Percentiles rank a stretch among this genome's conserved stretches.
Conservation (phyloP, 169 alveolate species). For the Prorocentrum cordatum region DNA sequence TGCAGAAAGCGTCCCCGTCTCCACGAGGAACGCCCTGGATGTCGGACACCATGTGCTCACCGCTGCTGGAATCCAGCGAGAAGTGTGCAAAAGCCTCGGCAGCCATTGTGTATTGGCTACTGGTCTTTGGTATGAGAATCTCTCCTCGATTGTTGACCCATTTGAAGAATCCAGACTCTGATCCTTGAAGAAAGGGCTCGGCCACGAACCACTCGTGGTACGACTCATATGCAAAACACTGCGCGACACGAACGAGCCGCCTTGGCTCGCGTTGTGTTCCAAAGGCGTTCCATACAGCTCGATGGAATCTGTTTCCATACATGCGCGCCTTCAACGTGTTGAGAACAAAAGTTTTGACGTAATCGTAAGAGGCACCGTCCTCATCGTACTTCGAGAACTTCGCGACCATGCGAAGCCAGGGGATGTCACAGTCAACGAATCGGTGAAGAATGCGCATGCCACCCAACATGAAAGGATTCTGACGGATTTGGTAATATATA, state of each 20-base stretch:
- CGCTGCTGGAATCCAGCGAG: conserved; percentile 4
- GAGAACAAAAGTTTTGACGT: not conserved
- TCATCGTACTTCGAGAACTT: not conserved
- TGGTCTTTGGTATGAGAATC: not conserved
- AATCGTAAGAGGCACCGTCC: not conserved
- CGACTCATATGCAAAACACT: not conserved
- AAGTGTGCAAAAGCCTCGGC: conserved; percentile 41
- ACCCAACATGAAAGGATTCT: conserved; percentile 20
- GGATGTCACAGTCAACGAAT: not conserved
- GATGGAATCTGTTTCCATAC: not conserved
- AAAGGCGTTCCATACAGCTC: not conserved
- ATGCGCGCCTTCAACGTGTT: not conserved
- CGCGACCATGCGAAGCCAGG: conserved; percentile 1
- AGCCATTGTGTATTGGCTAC: conserved; percentile 19
- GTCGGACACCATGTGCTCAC: conserved; percentile 16
- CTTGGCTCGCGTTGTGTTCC: not conserved
- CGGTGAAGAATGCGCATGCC: conserved; percentile 35
- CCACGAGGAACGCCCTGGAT: conserved; percentile 8
- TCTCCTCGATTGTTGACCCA: conserved; percentile 47
- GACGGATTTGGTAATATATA: not conserved
- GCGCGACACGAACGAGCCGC: conserved; percentile 1
- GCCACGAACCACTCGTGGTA: not conserved
- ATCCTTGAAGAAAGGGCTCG: conserved; percentile 2
- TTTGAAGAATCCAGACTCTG: conserved; percentile 6
- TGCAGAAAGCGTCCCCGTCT: not conserved